Percentiles rank a stretch among this genome's conserved stretches.
phyloP scores from a whole-genome alignment of 2,329 filamentous ascomycete genomes.

The Colletotrichum endophyticum region DNA sequence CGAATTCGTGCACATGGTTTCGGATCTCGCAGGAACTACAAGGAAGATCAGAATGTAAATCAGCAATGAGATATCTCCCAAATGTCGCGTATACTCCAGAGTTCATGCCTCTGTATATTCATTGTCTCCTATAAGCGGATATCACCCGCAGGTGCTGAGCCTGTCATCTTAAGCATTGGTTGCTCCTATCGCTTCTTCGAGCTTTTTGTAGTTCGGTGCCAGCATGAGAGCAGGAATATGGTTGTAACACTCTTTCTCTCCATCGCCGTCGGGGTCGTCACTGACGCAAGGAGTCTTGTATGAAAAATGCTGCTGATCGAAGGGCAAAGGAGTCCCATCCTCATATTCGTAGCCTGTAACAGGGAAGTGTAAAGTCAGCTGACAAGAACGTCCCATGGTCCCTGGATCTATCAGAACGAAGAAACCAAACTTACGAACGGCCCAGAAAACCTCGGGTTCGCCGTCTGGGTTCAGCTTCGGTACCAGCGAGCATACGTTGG shows the following conservation, averaged over 20 bases:
- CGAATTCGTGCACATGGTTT: too few relatives aligned
- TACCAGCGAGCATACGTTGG: background rate
- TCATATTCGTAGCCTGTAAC: background rate
- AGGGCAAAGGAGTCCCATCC: background rate
- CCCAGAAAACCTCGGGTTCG: background rate
- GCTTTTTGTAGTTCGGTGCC: background rate
- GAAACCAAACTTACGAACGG: background rate
- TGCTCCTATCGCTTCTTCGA: background rate
- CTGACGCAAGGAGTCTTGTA: background rate
- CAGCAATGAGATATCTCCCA: too few relatives aligned
- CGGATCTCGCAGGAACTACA: too few relatives aligned
- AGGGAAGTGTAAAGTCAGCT: too few relatives aligned
- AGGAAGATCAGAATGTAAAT: too few relatives aligned
- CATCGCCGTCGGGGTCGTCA: background rate
- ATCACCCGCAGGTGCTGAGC: too few relatives aligned
- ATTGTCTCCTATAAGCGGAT: accelerated
- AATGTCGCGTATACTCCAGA: too few relatives aligned
- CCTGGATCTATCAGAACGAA: too few relatives aligned
- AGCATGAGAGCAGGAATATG: background rate
- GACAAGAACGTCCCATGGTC: too few relatives aligned
- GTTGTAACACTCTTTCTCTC: background rate
- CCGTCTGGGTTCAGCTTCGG: background rate
- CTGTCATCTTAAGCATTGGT: too few relatives aligned
- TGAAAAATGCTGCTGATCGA: background rate
- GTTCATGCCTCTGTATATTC: too few relatives aligned